Evolutionary conservation across 2,329 filamentous ascomycete species (phyloP).

Genomic region (Fusarium dlaminii): DNA sequence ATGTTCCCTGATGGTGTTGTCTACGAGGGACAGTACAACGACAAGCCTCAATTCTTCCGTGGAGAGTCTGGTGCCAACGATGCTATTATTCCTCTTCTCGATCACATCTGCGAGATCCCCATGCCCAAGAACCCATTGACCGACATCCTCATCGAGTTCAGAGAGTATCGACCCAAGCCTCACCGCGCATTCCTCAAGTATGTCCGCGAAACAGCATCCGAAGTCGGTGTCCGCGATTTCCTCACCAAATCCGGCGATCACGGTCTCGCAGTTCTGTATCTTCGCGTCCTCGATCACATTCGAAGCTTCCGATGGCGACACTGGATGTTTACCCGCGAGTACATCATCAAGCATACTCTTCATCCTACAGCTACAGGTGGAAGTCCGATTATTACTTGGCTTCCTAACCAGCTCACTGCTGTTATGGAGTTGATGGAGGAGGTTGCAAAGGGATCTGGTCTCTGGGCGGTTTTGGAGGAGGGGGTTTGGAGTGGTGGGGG

Average conservation of each 20-base stretch:
- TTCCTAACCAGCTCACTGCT: constrained; percentile 82
- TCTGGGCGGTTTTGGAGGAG: constrained; percentile 32
- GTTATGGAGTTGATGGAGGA: constrained; percentile 76
- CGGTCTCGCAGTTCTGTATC: constrained; percentile 66
- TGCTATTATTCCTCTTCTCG: constrained; percentile 89
- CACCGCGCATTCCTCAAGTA: constrained; percentile 86
- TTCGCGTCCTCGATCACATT: constrained; percentile 76
- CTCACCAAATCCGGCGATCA: constrained; percentile 42
- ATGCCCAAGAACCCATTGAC: constrained; percentile 93
- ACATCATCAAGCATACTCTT: constrained; percentile 80
- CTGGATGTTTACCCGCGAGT: constrained; percentile 87
- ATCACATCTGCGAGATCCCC: constrained; percentile 84
- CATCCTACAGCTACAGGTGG: constrained; percentile 84
- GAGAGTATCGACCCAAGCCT: constrained; percentile 86
- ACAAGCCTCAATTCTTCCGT: constrained; percentile 79
- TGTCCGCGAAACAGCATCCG: constrained; percentile 63
- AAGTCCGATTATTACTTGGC: constrained; percentile 84
- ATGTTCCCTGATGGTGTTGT: constrained; percentile 95
- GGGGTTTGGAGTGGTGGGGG: constrained; percentile 30
- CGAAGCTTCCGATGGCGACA: constrained; percentile 85
- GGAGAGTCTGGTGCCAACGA: constrained; percentile 96
- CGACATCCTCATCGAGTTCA: constrained; percentile 87
- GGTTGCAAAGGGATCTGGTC: constrained; percentile 55
- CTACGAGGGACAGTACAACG: constrained; percentile 82
- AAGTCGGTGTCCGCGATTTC: constrained; percentile 66